Evolutionary conservation across 768 basidiomycete species (phyloP), one percentile per base, ranked within the genome.

Genomic region (Saitozyma sp.): DNA sequence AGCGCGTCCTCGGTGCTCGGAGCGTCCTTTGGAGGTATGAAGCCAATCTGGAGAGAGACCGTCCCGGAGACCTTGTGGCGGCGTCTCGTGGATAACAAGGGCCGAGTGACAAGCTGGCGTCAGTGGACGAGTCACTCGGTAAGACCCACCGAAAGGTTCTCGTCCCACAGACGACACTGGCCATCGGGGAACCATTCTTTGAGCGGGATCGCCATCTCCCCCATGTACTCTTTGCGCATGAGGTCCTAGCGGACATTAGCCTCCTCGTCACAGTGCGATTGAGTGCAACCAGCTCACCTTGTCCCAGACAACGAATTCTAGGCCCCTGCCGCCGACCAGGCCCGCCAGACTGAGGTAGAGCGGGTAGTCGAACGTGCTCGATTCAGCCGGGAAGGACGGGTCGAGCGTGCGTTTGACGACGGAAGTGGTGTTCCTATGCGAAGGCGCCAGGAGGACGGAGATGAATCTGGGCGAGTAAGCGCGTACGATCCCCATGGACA

Each of bases 261-360:
- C 29, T 2, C 29, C 29, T 29, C 29, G 29, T 29, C 29, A 29
- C 29, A 29, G 29, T 29, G 29, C 29, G 29, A 43, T 43, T 6
- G 43, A 46, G 2, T 13, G 45, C 45, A 37, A 42, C 9, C 1
- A 41, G 53, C 75, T 54, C 40, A 72, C 94, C 81, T 89, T 92
- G 80, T 94, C 93, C 94, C 95, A 99, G 0, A 93, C 84, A 11
- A 96, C 87, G 41, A 92, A 82, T 79, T 97, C 93, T 49, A 97
- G 40, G 3, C 79, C 78, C 38, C 77, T 55, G 7, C 75, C 75
- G 14, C 74, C 71, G 29, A 79, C 65, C 11, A 74, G 61, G 2
- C 73, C 75, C 0, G 88, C 87, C 37, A 89, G 83, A 14, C 87
- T 89, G 16, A 89, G 83, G 68, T 89, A 90, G 16, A 96, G 83